Conservation (phyloP, 129 eudicot species). For the Flaveria ramosissima region DNA sequence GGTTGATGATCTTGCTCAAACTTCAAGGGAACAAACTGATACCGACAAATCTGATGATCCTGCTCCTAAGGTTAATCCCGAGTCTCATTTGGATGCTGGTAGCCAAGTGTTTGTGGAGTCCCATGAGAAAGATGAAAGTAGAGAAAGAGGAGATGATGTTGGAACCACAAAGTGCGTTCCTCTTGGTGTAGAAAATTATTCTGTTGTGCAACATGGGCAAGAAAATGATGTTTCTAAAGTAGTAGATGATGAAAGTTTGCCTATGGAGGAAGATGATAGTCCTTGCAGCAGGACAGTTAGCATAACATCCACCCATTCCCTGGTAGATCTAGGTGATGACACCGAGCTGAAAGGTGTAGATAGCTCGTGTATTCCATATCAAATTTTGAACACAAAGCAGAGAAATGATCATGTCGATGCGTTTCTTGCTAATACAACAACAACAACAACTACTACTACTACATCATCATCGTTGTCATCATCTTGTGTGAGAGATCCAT, state of each 20-base stretch:
- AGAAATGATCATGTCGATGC: conserved; percentile 5
- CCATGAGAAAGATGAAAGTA: conserved; percentile 12
- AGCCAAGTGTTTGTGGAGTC: conserved; percentile 20
- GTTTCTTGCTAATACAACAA: conserved; percentile 5
- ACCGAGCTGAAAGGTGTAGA: conserved; percentile 17
- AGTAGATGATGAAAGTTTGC: conserved; percentile 12
- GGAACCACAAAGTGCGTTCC: conserved; percentile 11
- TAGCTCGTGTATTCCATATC: conserved; percentile 20
- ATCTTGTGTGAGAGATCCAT: conserved; percentile 4
- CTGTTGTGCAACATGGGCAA: conserved; percentile 3
- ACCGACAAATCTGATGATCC: conserved; percentile 17
- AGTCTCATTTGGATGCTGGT: conserved; percentile 21
- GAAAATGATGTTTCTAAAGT: conserved; percentile 17
- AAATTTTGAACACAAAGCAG: conserved; percentile 5
- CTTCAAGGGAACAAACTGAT: conserved; percentile 29
- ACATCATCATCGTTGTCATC: neutral
- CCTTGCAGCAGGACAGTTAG: conserved; percentile 9
- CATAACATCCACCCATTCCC: conserved; percentile 17
- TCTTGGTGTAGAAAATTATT: neutral
- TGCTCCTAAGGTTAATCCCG: conserved; percentile 7
- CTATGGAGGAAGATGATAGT: conserved; percentile 2
- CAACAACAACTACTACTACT: neutral
- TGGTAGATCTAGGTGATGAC: conserved; percentile 18
- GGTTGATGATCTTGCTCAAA: conserved; percentile 37
- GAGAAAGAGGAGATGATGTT: conserved; percentile 23